Base-by-base conservation (phyloP, 1,284 basidiomycete genomes). In the Boletus semigastroideus region DNA sequence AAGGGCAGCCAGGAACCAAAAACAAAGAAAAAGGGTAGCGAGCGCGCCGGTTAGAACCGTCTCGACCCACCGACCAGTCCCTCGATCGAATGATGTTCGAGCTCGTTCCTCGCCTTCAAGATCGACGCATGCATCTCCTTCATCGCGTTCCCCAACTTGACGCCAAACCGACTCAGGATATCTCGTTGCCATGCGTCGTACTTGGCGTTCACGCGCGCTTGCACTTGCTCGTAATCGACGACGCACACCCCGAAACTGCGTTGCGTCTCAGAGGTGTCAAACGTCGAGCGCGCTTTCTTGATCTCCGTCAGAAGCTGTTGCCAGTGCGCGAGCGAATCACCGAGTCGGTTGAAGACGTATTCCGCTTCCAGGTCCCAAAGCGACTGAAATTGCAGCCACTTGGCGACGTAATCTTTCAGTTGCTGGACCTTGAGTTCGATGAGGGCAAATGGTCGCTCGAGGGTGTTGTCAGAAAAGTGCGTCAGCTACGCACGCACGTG, bases 351-450 rank as follows among this genome's bases (percentile, higher is more conserved):
- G 79, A 97, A 98, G 19, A 99, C 94, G 64, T 90, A 90, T 78
- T 98, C 96, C 14, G 94, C 83, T 72, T 99, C 94, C 45, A 98
- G 84, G 69, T 99, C 97, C 97, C 96, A 99, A 0, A 99, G 79
- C 0, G 94, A 96, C 72, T 99, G 97, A 82, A 99, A 99, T 67
- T 96, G 94, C 0, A 98, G 83, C 96, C 97, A 99, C 74, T 97
- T 97, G 58, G 80, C 89, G 46, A 98, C 94, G 69, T 99, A 99
- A 40, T 87, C 86, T 60, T 82, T 87, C 48, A 99, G 81, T 56
- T 92, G 85, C 53, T 87, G 84, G 9, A 97, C 84, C 72, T 98
- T 98, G 62, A 74, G 75, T 72, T 98, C 94, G 63, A 99, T 88
- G 16, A 98, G 78, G 0, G 82, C 73, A 65, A 99, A 94, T 0